Conservation (phyloP, 2,329 filamentous ascomycete genomes). For the Microcyclosporella mali region DNA sequence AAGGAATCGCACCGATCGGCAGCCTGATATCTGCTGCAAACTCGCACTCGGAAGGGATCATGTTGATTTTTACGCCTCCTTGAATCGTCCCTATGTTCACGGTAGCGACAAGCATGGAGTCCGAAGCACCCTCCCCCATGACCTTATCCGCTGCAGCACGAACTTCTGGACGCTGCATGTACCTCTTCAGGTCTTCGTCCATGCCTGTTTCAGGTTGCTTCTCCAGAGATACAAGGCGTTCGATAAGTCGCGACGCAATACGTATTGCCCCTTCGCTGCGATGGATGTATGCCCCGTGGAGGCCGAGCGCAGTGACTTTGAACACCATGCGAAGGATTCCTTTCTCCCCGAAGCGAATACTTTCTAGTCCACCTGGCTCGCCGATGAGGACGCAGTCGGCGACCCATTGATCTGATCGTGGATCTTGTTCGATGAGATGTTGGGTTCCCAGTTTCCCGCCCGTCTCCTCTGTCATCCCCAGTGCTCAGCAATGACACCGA, state of each 20-base stretch:
- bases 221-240: constrained; percentile 28
- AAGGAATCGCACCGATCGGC: constrained; percentile 29
- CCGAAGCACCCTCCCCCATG: constrained; percentile 34
- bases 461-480: constrained; percentile 28
- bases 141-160: constrained; percentile 30
- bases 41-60: constrained; percentile 35
- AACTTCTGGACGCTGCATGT: constrained; percentile 30
- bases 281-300: constrained; percentile 39
- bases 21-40: constrained; percentile 39
- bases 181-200: constrained; percentile 23
- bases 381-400: constrained; percentile 37
- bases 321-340: constrained; percentile 38
- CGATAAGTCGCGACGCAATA: constrained; percentile 31
- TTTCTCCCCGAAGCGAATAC: constrained; percentile 40
- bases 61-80: constrained; percentile 40
- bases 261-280: constrained; percentile 35
- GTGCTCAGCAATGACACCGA: no score
- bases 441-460: constrained; percentile 35
- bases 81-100: constrained; percentile 39
- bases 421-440: constrained; percentile 32
- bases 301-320: constrained; percentile 29
- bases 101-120: constrained; percentile 32
- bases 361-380: constrained; percentile 36
- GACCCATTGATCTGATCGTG: constrained; percentile 26
- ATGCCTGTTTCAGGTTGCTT: constrained; percentile 24